These are phyloP conservation scores for Fraxinus angustifolia DNA, from an alignment of 305 asterid genomes.

Conservation along the genomic window DNA sequence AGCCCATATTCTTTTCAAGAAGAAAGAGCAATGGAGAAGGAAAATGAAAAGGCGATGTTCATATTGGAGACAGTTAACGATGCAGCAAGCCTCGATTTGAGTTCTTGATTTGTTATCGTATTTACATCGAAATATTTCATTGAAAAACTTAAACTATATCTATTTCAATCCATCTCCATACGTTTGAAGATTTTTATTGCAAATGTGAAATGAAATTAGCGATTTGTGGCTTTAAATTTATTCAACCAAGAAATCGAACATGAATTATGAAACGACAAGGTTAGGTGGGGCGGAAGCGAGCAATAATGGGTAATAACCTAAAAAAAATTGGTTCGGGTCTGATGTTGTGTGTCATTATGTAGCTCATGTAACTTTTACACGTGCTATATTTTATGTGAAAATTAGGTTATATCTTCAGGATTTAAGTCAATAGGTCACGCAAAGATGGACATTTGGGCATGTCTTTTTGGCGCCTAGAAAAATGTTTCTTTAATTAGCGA, in stretches of 20 bases:
- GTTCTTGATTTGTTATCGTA: no score
- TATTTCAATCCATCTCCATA: background rate
- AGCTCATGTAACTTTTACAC: background rate
- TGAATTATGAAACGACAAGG: background rate
- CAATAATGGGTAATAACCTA: background rate
- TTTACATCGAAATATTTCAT: no score
- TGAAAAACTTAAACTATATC: no score
- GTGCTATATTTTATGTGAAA: background rate
- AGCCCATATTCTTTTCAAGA: background rate
- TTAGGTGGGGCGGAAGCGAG: background rate
- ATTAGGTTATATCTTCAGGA: background rate
- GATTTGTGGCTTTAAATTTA: background rate
- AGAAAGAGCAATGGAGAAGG: background rate
- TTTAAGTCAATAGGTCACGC: background rate
- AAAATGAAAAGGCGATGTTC: background rate
- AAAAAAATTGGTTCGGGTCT: background rate
- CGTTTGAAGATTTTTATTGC: background rate
- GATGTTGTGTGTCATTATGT: background rate
- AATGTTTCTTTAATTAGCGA: background rate
- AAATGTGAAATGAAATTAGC: background rate
- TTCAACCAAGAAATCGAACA: background rate
- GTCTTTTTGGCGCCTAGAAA: background rate
- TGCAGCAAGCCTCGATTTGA: background rate
- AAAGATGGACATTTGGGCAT: background rate
- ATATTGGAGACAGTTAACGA: background rate